Conservation (phyloP, 164 flowering plant genomes). For the Dillenia suffruticosa region DNA sequence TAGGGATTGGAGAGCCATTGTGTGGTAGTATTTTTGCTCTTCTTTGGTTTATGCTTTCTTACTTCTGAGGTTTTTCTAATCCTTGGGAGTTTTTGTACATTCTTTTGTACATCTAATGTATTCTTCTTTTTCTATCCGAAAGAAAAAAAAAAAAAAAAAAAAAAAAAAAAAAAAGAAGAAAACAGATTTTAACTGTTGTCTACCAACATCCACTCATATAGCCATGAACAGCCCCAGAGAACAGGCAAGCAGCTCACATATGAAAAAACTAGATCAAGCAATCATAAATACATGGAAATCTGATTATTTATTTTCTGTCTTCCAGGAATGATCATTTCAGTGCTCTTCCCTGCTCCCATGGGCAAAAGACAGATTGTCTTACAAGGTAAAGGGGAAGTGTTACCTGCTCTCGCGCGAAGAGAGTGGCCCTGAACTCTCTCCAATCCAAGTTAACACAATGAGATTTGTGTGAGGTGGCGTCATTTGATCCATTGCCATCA, state of each 20-base stretch:
- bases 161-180: background rate
- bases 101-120: no score
- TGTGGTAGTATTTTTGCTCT: no score
- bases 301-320: background rate
- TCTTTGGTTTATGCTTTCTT: no score
- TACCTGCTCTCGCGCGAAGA: constrained; percentile 65
- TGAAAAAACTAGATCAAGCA: background rate
- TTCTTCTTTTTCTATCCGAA: no score
- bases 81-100: no score
- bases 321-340: no score
- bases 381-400: constrained; percentile 9
- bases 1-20: no score
- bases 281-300: background rate
- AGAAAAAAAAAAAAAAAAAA: background rate
- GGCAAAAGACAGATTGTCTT: no score
- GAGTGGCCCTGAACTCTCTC: constrained; percentile 83
- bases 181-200: background rate
- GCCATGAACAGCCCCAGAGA: no score
- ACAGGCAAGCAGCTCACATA: background rate
- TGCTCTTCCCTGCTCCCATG: no score
- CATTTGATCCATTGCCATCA: constrained; percentile 40
- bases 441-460: constrained; percentile 50
- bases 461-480: constrained; percentile 34
- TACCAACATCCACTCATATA: background rate
- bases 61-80: no score